Conservation (phyloP, 2,329 filamentous ascomycete genomes). For the Verticillium dahliae region DNA sequence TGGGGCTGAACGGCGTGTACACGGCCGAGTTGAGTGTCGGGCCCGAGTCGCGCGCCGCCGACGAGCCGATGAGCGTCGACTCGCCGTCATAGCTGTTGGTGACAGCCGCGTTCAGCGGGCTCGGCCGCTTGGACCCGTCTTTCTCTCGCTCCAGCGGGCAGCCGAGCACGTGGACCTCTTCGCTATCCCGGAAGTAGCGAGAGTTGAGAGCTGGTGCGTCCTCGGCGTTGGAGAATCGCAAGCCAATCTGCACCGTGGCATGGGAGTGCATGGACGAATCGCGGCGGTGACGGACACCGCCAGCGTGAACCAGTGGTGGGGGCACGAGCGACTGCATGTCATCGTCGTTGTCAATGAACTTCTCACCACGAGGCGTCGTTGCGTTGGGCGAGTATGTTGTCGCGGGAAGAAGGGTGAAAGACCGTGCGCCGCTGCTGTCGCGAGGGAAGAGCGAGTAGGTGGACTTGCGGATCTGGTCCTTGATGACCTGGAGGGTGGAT, state of each 20-base stretch:
- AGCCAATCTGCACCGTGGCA: constrained; percentile 65
- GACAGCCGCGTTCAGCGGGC: constrained; percentile 18
- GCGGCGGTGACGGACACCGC: constrained; percentile 40
- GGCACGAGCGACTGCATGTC: constrained; percentile 7
- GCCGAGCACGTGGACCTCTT: constrained; percentile 31
- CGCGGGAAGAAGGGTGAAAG: constrained; percentile 35
- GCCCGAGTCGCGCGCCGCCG: constrained; percentile 14
- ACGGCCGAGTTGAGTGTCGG: constrained; percentile 44
- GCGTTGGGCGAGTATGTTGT: constrained; percentile 34
- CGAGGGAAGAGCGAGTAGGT: constrained; percentile 34
- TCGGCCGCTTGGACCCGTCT: constrained; percentile 17
- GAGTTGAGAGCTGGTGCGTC: constrained; percentile 35
- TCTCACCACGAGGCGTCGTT: background rate
- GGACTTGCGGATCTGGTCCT: constrained; percentile 25
- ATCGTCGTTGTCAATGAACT: constrained; percentile 2
- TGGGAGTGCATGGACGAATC: constrained; percentile 55
- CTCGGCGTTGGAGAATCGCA: constrained; percentile 56
- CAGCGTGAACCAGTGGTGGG: constrained; percentile 12
- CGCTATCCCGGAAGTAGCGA: constrained; percentile 21
- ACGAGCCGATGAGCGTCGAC: constrained; percentile 3
- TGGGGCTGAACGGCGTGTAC: constrained; percentile 37
- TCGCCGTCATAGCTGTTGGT: constrained; percentile 14
- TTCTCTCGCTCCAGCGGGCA: constrained; percentile 19
- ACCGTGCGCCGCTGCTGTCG: constrained; percentile 19
- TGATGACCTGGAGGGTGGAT: constrained; percentile 10